Base-by-base conservation (phyloP, 1,284 basidiomycete genomes). In the Rhizopogon hawkerae region DNA sequence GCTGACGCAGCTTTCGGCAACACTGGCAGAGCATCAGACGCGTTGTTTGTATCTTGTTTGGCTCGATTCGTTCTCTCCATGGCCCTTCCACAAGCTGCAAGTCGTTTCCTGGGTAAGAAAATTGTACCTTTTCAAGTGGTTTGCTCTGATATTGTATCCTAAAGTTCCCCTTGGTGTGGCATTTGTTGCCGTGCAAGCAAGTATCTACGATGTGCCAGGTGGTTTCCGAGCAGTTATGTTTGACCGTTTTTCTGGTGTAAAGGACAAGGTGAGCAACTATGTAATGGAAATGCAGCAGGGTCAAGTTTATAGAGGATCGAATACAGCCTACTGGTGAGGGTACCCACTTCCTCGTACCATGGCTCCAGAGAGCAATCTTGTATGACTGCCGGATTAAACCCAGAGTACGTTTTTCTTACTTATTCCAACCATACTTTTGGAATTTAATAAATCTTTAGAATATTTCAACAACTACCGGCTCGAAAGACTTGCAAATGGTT, bases 311-410 rank as follows among this genome's bases (percentile, higher is more conserved):
- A n/a, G 7, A 52, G 23, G 0, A 14, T 37, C 38, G 14, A 38
- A 44, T 48, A 21, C 56, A 92, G 90, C 87, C 93, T 13, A 79
- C 83, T 16, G 77, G 79, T 10, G 93, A 99, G 70, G 96, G 96
- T n/a, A 99, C 96, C 3, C 96, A 99, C 71, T 86, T 99, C 68
- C 76, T 98, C 53, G 75, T 98, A 52, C 95, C 95, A 34, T 93
- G 94, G 91, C 72, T 98, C 43, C 92, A 95, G 66, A 81, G 86
- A 54, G 94, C 95, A 10, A 97, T 99, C 68, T 74, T 98, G 42
- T 98, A 96, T 67, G 96, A 99, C 74, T 94, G 93, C 57, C 83
- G 96, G 53, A 96, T 95, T 67, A 99, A 98, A 73, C 95, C 95
- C 39, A 75, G 93, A 60, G 90, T 90, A 56, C 60, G 82, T 69